These are phyloP conservation scores for Eimeria falciformis DNA, from an alignment of 169 alveolate genomes.

Conservation along the genomic window DNA sequence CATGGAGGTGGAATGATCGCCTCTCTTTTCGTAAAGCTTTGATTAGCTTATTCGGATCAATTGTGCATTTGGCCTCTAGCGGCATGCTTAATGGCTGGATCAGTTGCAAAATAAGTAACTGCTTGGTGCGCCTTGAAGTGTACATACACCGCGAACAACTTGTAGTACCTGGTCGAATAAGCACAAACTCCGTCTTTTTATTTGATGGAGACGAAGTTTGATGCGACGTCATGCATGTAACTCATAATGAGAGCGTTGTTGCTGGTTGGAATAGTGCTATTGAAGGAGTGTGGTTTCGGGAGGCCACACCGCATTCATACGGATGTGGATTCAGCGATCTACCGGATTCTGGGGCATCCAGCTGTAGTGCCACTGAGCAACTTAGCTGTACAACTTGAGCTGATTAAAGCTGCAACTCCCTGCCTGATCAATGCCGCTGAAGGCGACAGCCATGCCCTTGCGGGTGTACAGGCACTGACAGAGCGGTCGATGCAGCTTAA, in stretches of 20 bases:
- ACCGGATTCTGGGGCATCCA: constrained; percentile 42
- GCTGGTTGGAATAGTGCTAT: neutral
- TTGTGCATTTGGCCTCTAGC: too few species aligned
- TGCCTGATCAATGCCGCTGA: neutral
- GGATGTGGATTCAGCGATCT: neutral
- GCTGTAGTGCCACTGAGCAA: neutral
- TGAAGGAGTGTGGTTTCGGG: neutral
- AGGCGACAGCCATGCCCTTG: neutral
- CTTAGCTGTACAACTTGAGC: constrained; percentile 10
- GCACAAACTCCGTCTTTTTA: too few species aligned
- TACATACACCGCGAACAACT: too few species aligned
- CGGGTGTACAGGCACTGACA: neutral
- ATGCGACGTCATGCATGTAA: neutral
- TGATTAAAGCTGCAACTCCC: constrained; percentile 3
- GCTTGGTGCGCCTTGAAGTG: too few species aligned
- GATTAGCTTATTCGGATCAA: too few species aligned
- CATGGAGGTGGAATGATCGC: too few species aligned
- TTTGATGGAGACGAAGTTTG: too few species aligned
- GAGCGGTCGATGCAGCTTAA: neutral
- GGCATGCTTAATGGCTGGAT: too few species aligned
- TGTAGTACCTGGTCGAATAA: too few species aligned
- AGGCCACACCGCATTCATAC: constrained; percentile 19
- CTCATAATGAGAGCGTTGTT: neutral
- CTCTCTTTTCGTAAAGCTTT: too few species aligned
- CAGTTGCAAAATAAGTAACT: too few species aligned